Base-by-base conservation (phyloP, 371 early-diverging fungal genomes). In the Astathelohania contejeani region DNA sequence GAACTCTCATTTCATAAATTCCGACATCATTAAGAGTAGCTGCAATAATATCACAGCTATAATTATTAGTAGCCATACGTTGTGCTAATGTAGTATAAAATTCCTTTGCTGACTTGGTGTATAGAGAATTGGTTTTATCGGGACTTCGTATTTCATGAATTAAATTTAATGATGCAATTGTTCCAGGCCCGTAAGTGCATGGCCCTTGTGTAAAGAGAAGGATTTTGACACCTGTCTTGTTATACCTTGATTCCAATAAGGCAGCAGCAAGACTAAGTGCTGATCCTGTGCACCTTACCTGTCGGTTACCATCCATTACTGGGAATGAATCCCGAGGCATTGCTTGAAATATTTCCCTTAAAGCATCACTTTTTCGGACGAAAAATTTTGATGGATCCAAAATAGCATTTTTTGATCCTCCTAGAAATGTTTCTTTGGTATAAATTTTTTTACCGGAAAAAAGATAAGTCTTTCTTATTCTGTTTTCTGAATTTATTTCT, bases 271-370 rank as follows among this genome's bases (percentile, higher is more conserved):
- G 84, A 47, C 84, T 81, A 67, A 92, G 76, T 0, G 97, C 96
- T 3, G 88, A 85, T 52, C 99, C 99, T 3, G 97, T 94, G 75
- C 92, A 90, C 49, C 97, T 79, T 59, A 87, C 79, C 28, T 90
- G 83, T 54, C 96, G 86, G 67, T 84, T 84, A 57, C 87, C 94
- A 55, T 79, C 78, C 20, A 83, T 81, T 3, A 91, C 90, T 1
- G 93, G 90, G 90, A 96, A 98, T n/a, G 95, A 92, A 71, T 96
- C 96, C 45, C 80, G 80, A 75, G 88, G 86, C 47, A 98, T 78
- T 65, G 87, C 84, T 73, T 94, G 91, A 57, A 96, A 69, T 16
- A 86, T 84, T 70, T 90, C 88, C 68, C 87, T 87, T 86, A 82
- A 29, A 87, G 88, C 62, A 83, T 78, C 58, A 18, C 55, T 65